Evolutionary conservation across 2,329 filamentous ascomycete species (phyloP), one percentile per base, ranked within the genome.

Genomic region (Paraconiothyrium brasiliense): DNA sequence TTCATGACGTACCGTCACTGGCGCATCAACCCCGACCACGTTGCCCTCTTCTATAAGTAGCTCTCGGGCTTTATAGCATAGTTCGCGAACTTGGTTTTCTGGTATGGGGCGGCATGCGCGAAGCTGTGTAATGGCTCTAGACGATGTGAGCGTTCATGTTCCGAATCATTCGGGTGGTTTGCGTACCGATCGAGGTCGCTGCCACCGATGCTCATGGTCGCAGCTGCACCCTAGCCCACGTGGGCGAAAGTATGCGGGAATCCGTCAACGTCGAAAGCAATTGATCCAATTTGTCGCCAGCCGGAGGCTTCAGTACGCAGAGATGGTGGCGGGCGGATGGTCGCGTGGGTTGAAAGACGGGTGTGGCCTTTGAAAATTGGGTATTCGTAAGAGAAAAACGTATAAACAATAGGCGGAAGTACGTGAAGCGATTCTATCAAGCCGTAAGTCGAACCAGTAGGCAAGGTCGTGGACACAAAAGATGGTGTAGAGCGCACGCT

Each of bases 1-100:
- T 32, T 22, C 3, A 52, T 46, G 46, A 43, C 85, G 59, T 87
- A 93, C 91, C 78, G 94, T 98, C 62, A 98, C 94, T 24, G 94
- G 94, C 64, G 94, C 94, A 76, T 94, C 91, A 64, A 99, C 94
- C 20, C 92, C 93, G 67, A 98, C 94, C 54, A 98, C 94, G 78
- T 99, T 98, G 68, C 93, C 94, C 82, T 99, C 95, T 80, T 98
- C 95, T 65, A 99, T 97, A 68, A 99, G 83, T 58, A 99, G 87
- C 83, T 99, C 95, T 67, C 95, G 89, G 56, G 95, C 95, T 78
- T 97, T 97, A 85, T 97, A 94, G 82, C 95, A 98, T 71, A 99
- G 86, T 82, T 99, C 94, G 76, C 94, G 91, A 64, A 99, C 96
- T 82, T 98, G 92, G 44, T 90, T 86, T 83, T 99, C 95, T 65